A percentile compares a stretch with the other conserved stretches of the same genome.
phyloP scores from a whole-genome alignment of 257 asterid species.

The Coffea eugenioides region DNA sequence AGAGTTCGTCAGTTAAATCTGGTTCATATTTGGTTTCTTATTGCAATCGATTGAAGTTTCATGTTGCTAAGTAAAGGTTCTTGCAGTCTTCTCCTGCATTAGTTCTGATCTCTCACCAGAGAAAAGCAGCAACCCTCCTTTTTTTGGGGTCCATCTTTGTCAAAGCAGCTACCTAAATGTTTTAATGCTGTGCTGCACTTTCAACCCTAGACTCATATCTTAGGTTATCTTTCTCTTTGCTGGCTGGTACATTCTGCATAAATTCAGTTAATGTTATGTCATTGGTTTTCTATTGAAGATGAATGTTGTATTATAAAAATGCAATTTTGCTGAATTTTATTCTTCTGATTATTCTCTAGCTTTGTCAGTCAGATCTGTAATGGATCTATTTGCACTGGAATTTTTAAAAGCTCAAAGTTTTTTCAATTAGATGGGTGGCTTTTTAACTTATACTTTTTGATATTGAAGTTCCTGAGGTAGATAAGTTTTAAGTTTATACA shows the following conservation, averaged over 20 bases:
- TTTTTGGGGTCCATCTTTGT: not conserved
- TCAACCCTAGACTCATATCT: not conserved
- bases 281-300: not conserved
- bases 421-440: not conserved
- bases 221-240: not conserved
- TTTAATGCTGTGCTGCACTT: not conserved
- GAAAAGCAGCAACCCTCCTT: not conserved
- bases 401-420: not conserved
- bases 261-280: not conserved
- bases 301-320: not conserved
- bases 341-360: not conserved
- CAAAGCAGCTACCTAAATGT: not conserved
- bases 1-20: too few relatives aligned
- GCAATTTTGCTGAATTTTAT: too few relatives aligned
- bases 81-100: not conserved
- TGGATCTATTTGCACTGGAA: not conserved
- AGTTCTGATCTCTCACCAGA: not conserved
- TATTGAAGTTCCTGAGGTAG: not conserved
- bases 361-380: too few relatives aligned
- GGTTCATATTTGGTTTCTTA: too few relatives aligned
- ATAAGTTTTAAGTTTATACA: too few relatives aligned
- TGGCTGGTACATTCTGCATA: not conserved
- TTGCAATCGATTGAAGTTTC: not conserved
- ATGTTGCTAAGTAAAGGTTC: not conserved
- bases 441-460: not conserved